Conservation (phyloP, 2,329 filamentous ascomycete genomes). For the Botrytis fragariae region DNA sequence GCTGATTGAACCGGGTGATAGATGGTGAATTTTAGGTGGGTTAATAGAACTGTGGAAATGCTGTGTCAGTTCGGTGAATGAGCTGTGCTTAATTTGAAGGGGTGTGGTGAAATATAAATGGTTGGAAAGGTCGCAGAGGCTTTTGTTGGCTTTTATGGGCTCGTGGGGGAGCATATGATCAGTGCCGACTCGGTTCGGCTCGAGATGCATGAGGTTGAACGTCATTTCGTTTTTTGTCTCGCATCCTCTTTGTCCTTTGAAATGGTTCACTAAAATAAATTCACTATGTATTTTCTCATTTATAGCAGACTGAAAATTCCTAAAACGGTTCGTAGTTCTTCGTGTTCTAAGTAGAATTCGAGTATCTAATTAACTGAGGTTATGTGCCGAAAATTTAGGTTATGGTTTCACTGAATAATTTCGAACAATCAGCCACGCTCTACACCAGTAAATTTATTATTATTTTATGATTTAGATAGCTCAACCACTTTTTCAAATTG, state of each 20-base stretch:
- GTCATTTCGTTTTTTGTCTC: neutral
- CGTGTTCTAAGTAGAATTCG: neutral
- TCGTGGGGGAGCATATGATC: constrained; percentile 7
- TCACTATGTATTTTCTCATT: neutral
- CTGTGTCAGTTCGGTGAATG: constrained; percentile 5
- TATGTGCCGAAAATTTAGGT: neutral
- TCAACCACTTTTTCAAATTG: neutral
- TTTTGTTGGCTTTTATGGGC: neutral
- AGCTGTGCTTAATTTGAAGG: neutral
- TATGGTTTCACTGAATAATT: neutral
- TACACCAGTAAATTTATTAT: neutral
- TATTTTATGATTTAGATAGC: neutral
- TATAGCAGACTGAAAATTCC: too few relatives aligned
- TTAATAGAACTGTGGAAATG: neutral
- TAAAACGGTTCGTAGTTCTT: neutral
- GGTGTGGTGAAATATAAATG: constrained; percentile 2
- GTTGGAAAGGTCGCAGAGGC: neutral
- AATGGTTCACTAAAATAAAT: neutral
- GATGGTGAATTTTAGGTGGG: constrained; percentile 10
- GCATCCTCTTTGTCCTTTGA: neutral
- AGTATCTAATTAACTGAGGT: neutral
- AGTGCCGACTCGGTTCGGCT: constrained; percentile 2
- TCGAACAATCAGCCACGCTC: neutral
- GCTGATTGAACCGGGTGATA: constrained; percentile 17
- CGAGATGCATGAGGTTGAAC: neutral